Evolutionary conservation across 2,329 filamentous ascomycete species (phyloP).

Genomic region (Trichoderma koningiopsis): DNA sequence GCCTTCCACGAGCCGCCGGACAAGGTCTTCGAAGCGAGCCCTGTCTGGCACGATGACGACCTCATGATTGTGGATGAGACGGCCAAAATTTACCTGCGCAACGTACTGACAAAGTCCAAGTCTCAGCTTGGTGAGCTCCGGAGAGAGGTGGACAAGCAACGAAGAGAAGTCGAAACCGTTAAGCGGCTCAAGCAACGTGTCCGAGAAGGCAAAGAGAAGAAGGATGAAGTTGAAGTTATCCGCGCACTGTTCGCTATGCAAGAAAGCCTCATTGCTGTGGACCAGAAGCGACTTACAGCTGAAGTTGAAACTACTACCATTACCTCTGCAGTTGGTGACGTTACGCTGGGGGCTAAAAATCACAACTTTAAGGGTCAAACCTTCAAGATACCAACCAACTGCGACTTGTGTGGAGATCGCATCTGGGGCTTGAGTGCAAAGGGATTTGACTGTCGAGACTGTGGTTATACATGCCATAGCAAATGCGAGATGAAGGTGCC

Average conservation of each 20-base stretch:
- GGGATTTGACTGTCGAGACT: constrained; percentile 93
- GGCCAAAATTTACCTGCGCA: constrained; percentile 88
- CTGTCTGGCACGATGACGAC: constrained; percentile 94
- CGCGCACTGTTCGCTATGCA: constrained; percentile 81
- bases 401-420: constrained; percentile 91
- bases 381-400: constrained; percentile 98
- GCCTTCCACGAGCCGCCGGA: constrained; percentile 82
- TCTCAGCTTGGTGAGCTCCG: constrained; percentile 76
- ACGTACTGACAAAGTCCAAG: constrained; percentile 90
- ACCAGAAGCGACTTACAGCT: constrained; percentile 80
- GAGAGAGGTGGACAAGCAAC: constrained; percentile 82
- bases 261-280: constrained; percentile 80
- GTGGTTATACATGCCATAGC: constrained; percentile 96
- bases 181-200: constrained; percentile 75
- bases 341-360: constrained; percentile 88
- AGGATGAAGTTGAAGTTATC: constrained; percentile 85
- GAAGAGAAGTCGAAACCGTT: constrained; percentile 77
- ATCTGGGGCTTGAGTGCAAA: constrained; percentile 98
- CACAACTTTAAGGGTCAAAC: constrained; percentile 99
- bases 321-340: constrained; percentile 85
- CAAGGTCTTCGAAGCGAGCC: constrained; percentile 88
- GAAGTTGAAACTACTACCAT: constrained; percentile 95
- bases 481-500: constrained; percentile 99
- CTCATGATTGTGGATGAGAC: constrained; percentile 82
- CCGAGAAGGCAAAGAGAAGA: constrained; percentile 80